A percentile compares a stretch with the other conserved stretches of the same genome.
phyloP scores from a whole-genome alignment of 176 grass and related monocot species.

The Otatea glauca region DNA sequence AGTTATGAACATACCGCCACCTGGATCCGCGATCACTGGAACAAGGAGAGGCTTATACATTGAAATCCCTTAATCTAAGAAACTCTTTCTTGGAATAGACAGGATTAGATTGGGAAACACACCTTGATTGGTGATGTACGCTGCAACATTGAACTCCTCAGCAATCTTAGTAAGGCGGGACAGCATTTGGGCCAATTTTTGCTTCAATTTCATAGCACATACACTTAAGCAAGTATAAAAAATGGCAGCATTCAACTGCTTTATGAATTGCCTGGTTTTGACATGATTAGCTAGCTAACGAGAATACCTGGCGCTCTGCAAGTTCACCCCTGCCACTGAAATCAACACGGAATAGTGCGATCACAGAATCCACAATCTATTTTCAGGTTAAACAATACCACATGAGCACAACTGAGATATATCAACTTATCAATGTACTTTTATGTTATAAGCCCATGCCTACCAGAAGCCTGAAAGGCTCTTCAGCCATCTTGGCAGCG shows the following conservation, averaged over 20 bases:
- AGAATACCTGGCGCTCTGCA: conserved; percentile 74
- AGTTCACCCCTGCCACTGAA: conserved; percentile 88
- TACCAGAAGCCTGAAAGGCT: conserved; percentile 82
- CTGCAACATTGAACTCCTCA: conserved; percentile 94
- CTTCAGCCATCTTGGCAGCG: conserved; percentile 95
- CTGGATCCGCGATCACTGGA: conserved; percentile 87
- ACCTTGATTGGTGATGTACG: conserved; percentile 98
- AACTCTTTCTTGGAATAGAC: conserved; percentile 19
- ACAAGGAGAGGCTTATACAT: conserved; percentile 19
- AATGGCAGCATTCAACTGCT: conserved; percentile 7
- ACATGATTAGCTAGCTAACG: background rate
- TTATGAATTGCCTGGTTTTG: background rate
- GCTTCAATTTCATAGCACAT: conserved; percentile 54
- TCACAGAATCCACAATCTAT: conserved; percentile 92
- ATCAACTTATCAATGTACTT: background rate
- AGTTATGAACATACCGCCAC: conserved; percentile 82
- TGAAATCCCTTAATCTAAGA: conserved; percentile 3
- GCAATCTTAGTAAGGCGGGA: conserved; percentile 88
- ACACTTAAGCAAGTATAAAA: conserved; percentile 32
- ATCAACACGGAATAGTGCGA: conserved; percentile 80
- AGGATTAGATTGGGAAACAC: conserved; percentile 3
- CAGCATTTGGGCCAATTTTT: conserved; percentile 95
- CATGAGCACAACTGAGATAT: conserved; percentile 29
- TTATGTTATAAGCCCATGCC: background rate
- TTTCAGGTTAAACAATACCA: conserved; percentile 14